Percentiles rank a stretch among this genome's conserved stretches.
Conservation (phyloP, 495 filamentous ascomycete genomes). For the Baudoinia panamericana region DNA sequence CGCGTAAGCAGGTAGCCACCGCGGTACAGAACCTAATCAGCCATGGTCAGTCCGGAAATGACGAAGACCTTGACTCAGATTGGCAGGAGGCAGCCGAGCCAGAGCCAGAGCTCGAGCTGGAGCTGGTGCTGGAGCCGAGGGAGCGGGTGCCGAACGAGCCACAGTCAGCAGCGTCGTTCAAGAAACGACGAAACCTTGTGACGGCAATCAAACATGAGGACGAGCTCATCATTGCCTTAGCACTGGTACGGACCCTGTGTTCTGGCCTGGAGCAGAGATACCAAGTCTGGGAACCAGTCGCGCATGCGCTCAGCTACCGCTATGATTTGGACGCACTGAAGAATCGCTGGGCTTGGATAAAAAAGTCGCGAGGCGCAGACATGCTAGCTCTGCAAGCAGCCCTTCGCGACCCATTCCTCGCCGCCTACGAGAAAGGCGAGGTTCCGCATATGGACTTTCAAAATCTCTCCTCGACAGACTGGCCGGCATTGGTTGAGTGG, state of each 20-base stretch:
- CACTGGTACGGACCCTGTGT: conserved; percentile 57
- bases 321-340: conserved; percentile 3
- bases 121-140: background rate
- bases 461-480: conserved; percentile 60
- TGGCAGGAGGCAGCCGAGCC: no score
- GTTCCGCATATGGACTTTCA: conserved; percentile 60
- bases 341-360: conserved; percentile 1
- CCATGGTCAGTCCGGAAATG: no score
- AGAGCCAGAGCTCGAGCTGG: background rate
- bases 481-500: conserved; percentile 66
- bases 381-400: conserved; percentile 49
- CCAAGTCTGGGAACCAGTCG: conserved; percentile 63
- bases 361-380: conserved; percentile 44
- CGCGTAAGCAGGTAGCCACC: no score
- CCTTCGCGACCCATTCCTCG: conserved; percentile 63
- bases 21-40: no score
- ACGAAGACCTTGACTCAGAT: no score
- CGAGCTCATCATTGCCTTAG: conserved; percentile 45
- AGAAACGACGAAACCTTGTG: no score
- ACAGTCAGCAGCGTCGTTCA: no score
- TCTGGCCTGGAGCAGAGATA: conserved; percentile 51
- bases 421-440: conserved; percentile 57
- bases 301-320: conserved; percentile 16
- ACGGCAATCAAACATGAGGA: conserved; percentile 5
- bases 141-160: background rate